These are phyloP conservation scores for Pichiaceae sp. DNA, from an alignment of 1,139 yeast genomes.

Conservation along the genomic window DNA sequence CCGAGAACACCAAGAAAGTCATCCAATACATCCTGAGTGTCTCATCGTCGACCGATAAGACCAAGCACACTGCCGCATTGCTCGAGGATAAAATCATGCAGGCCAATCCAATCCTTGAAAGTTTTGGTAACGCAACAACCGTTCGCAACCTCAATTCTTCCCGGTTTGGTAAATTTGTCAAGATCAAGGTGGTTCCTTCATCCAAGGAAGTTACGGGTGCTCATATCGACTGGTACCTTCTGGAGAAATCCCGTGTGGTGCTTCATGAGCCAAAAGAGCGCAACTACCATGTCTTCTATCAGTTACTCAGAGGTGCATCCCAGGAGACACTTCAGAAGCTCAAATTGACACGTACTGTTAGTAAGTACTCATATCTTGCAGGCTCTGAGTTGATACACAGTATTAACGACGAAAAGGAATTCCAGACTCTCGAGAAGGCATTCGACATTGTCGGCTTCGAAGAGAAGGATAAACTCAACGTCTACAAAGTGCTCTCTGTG, in stretches of 20 bases:
- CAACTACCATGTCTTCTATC: constrained; percentile 90
- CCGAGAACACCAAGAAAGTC: constrained; percentile 94
- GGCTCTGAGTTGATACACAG: constrained; percentile 47
- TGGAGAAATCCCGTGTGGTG: constrained; percentile 93
- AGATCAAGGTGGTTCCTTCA: constrained; percentile 54
- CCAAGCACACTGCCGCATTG: constrained; percentile 16
- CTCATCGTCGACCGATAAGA: constrained; percentile 30
- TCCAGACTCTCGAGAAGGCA: constrained; percentile 51
- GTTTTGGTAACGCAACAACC: constrained; percentile 97
- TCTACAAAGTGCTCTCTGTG: constrained; percentile 64
- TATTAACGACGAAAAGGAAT: constrained; percentile 69
- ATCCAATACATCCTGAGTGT: constrained; percentile 86
- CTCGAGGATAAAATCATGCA: constrained; percentile 83
- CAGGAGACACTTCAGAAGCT: constrained; percentile 39
- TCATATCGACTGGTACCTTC: constrained; percentile 84
- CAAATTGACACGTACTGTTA: constrained; percentile 37
- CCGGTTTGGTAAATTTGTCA: constrained; percentile 92
- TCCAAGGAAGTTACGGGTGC: constrained; percentile 76
- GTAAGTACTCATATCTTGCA: constrained; percentile 51
- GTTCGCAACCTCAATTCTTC: constrained; percentile 92
- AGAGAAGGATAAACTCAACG: constrained; percentile 43
- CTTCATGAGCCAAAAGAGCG: constrained; percentile 69
- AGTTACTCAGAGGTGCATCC: constrained; percentile 63
- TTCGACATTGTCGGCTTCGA: constrained; percentile 69
- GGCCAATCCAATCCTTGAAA: constrained; percentile 92